Evolutionary conservation across 2,329 filamentous ascomycete species (phyloP).

Genomic region (Aspergillus sp.): DNA sequence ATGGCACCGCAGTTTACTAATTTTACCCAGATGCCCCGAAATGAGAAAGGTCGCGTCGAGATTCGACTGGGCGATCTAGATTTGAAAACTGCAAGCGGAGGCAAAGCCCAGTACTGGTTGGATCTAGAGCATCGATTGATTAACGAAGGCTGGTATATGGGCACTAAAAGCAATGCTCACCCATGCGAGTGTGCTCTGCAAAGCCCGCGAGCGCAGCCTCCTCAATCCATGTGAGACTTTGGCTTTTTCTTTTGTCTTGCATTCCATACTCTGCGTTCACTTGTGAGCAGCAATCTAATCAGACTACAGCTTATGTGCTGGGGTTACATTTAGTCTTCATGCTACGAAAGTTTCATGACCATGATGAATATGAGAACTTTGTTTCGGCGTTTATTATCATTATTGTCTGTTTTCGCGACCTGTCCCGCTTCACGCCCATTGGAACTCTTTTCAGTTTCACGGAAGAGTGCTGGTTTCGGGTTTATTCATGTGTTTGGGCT

Average conservation of each 20-base stretch:
- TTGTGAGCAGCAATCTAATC: conserved; percentile 12
- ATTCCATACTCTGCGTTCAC: not conserved
- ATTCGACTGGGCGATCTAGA: conserved; percentile 73
- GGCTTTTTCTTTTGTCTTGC: conserved; percentile 5
- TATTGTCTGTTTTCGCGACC: not conserved
- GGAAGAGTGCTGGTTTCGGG: not conserved
- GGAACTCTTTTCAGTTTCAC: not conserved
- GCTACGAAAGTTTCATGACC: conserved; percentile 14
- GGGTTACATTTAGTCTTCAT: conserved; percentile 14
- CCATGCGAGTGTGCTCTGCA: conserved; percentile 36
- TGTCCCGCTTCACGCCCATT: not conserved
- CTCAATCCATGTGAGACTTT: conserved; percentile 19
- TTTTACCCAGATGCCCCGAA: conserved; percentile 32
- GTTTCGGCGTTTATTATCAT: not conserved
- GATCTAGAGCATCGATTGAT: conserved; percentile 63
- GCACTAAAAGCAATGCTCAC: conserved; percentile 33
- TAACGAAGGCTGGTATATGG: conserved; percentile 66
- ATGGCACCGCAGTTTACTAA: not conserved
- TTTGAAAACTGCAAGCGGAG: conserved; percentile 64
- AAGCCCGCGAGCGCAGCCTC: conserved; percentile 15
- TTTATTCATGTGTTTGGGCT: not conserved
- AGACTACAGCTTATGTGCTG: conserved; percentile 14
- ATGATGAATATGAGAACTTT: conserved; percentile 5
- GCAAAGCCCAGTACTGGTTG: conserved; percentile 70
- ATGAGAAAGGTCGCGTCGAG: conserved; percentile 34